Evolutionary conservation across 441 rosid species (phyloP).

Genomic region (Adansonia grandidieri): DNA sequence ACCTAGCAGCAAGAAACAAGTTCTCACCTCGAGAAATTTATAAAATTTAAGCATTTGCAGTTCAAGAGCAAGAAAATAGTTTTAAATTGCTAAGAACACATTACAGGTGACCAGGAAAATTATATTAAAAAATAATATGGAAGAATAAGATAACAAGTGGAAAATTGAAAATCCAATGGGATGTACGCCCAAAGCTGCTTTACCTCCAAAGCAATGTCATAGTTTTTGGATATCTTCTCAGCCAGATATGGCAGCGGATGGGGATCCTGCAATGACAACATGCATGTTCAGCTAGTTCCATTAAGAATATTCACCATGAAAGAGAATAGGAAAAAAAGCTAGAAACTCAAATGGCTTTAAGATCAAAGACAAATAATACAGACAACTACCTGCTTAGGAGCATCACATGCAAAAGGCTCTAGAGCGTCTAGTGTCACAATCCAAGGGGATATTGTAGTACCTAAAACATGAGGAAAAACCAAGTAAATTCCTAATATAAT

Average conservation of each 20-base stretch:
- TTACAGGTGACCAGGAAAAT: not conserved
- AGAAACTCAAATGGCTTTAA: slow-evolving; percentile 1
- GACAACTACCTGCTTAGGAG: slow-evolving; percentile 72
- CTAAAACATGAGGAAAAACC: slow-evolving; percentile 42
- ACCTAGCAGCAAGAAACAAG: slow-evolving; percentile 50
- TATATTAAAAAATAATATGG: slow-evolving; percentile 6
- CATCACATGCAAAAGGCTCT: slow-evolving; percentile 77
- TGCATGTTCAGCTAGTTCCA: slow-evolving; percentile 22
- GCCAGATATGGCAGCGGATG: slow-evolving; percentile 81
- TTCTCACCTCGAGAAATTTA: not conserved
- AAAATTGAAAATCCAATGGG: slow-evolving; percentile 9
- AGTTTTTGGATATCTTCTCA: slow-evolving; percentile 77
- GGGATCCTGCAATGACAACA: slow-evolving; percentile 65
- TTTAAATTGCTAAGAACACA: not conserved
- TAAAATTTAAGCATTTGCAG: not conserved
- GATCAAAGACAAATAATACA: slow-evolving; percentile 8
- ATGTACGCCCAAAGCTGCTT: slow-evolving; percentile 1
- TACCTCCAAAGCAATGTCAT: slow-evolving; percentile 89
- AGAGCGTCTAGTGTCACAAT: slow-evolving; percentile 95
- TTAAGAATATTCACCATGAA: not conserved
- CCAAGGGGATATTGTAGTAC: slow-evolving; percentile 96
- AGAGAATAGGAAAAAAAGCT: slow-evolving; percentile 11
- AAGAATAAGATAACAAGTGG: not conserved
- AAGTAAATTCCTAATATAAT: slow-evolving; percentile 13
- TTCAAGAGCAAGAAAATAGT: slow-evolving; percentile 7